phyloP scores from a whole-genome alignment of 352 stramenopile genomes.

The Globisporangium spiculum region DNA sequence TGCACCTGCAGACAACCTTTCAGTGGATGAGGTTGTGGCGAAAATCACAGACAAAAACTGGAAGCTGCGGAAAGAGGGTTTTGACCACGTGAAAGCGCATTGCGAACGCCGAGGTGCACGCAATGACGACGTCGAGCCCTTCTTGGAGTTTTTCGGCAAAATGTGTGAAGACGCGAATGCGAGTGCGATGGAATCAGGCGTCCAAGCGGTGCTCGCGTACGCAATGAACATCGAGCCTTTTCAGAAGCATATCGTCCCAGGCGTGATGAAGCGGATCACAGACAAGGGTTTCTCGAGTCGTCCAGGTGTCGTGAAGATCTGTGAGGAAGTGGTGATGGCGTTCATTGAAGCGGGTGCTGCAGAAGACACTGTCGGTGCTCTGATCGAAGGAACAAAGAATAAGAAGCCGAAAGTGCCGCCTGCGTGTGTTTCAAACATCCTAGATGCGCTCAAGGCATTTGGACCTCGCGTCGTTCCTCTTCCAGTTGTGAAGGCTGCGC shows the following conservation, averaged over 20 bases:
- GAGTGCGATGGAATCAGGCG: conserved; percentile 72
- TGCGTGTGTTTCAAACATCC: conserved; percentile 55
- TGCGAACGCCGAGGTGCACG: conserved; percentile 51
- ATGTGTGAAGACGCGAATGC: conserved; percentile 86
- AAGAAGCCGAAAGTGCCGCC: conserved; percentile 86
- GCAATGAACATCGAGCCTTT: conserved; percentile 60
- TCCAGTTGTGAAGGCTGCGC: conserved; percentile 58
- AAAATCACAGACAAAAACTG: conserved; percentile 84
- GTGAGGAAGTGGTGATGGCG: conserved; percentile 67
- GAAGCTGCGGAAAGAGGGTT: conserved; percentile 83
- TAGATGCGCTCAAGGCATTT: conserved; percentile 78
- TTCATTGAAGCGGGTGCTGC: conserved; percentile 76
- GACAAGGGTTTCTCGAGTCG: conserved; percentile 86
- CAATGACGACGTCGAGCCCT: conserved; percentile 39
- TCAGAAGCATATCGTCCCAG: conserved; percentile 57
- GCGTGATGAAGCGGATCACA: conserved; percentile 72
- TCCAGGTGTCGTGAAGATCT: conserved; percentile 72
- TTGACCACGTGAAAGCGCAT: conserved; percentile 64
- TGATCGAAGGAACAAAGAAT: conserved; percentile 85
- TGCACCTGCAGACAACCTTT: conserved; percentile 18
- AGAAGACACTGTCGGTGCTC: conserved; percentile 64
- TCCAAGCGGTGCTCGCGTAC: conserved; percentile 76
- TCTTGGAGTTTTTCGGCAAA: conserved; percentile 66
- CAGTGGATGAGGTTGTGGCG: conserved; percentile 46
- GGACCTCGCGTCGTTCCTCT: conserved; percentile 73